Percentiles rank a stretch among this genome's conserved stretches.
Evolutionary conservation across 2,329 filamentous ascomycete species (phyloP).

Genomic region (Teratosphaeria destructans): DNA sequence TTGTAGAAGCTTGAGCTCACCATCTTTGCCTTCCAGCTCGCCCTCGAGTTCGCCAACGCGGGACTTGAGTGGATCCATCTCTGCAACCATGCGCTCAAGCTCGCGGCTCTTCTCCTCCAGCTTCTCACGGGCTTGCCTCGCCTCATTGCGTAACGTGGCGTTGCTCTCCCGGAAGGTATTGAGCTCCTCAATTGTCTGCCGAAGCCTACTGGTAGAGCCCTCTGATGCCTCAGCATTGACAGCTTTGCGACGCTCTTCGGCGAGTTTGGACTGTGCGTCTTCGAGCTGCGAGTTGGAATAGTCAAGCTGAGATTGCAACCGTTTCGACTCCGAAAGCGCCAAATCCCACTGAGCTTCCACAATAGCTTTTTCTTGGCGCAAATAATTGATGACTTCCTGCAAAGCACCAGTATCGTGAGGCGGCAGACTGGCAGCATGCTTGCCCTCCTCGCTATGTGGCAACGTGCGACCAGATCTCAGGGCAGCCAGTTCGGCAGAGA

Average conservation of each 20-base stretch:
- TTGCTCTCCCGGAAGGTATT: slow-evolving; percentile 95
- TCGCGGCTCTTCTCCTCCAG: slow-evolving; percentile 64
- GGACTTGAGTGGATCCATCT: slow-evolving; percentile 72
- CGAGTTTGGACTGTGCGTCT: slow-evolving; percentile 75
- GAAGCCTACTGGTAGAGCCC: slow-evolving; percentile 76
- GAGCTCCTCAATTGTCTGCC: slow-evolving; percentile 89
- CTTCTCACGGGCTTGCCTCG: slow-evolving; percentile 65
- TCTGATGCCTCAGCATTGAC: slow-evolving; percentile 63
- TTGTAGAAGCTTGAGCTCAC: slow-evolving; percentile 78
- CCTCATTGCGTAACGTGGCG: slow-evolving; percentile 78
- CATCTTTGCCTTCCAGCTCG: slow-evolving; percentile 68
- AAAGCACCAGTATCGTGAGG: slow-evolving; percentile 58
- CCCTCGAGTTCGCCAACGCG: slow-evolving; percentile 75
- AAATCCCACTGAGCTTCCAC: slow-evolving; percentile 92
- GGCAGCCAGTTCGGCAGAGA: slow-evolving; percentile 62
- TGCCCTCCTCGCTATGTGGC: slow-evolving; percentile 38
- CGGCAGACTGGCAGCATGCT: slow-evolving; percentile 31
- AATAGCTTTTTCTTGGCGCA: slow-evolving; percentile 94
- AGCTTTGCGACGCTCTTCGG: slow-evolving; percentile 73
- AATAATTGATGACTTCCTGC: slow-evolving; percentile 81
- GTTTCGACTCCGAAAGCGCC: slow-evolving; percentile 76
- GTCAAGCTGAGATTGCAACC: slow-evolving; percentile 80
- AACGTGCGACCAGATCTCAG: slow-evolving; percentile 62
- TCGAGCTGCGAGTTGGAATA: slow-evolving; percentile 82
- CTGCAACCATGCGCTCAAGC: slow-evolving; percentile 61